Evolutionary conservation across 106 monocot genomes (phyloP).

Genomic region (Dendrobium nobile): DNA sequence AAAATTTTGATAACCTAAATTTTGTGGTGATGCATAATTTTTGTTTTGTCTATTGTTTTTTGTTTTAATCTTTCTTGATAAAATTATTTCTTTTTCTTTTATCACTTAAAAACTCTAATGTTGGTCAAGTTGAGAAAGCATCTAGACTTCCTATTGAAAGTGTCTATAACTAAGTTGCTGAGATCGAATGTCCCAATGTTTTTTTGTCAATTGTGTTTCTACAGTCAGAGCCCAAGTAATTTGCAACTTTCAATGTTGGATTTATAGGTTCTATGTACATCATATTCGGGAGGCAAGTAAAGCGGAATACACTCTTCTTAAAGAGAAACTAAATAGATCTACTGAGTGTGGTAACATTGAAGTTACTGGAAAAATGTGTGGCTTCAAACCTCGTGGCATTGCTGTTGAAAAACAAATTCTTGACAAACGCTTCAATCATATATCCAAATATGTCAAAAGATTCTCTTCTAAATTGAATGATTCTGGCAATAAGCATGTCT

Average conservation of each 20-base stretch:
- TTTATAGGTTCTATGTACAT: constrained; percentile 44
- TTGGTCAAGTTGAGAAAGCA: background rate
- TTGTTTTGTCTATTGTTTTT: background rate
- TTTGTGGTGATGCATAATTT: background rate
- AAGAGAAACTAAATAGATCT: constrained; percentile 8
- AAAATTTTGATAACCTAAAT: background rate
- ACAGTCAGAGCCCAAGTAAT: background rate
- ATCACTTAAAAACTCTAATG: background rate
- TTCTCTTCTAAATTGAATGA: constrained; percentile 44
- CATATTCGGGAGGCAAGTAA: constrained; percentile 42
- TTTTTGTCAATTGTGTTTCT: background rate
- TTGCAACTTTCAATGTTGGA: background rate
- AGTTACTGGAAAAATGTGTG: constrained; percentile 5
- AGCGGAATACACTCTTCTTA: constrained; percentile 33
- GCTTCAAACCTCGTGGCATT: constrained; percentile 10
- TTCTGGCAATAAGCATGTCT: constrained; percentile 51
- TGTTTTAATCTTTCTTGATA: background rate
- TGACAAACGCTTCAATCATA: constrained; percentile 48
- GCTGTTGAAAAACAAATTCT: constrained; percentile 38
- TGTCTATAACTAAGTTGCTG: background rate
- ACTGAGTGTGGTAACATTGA: constrained; percentile 2
- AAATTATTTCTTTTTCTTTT: no score
- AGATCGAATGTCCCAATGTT: background rate
- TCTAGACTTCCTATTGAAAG: background rate
- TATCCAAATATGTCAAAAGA: constrained; percentile 48